These are phyloP conservation scores for Scytalidium lignicola DNA, from an alignment of 2,329 filamentous ascomycete species.

Conservation along the genomic window DNA sequence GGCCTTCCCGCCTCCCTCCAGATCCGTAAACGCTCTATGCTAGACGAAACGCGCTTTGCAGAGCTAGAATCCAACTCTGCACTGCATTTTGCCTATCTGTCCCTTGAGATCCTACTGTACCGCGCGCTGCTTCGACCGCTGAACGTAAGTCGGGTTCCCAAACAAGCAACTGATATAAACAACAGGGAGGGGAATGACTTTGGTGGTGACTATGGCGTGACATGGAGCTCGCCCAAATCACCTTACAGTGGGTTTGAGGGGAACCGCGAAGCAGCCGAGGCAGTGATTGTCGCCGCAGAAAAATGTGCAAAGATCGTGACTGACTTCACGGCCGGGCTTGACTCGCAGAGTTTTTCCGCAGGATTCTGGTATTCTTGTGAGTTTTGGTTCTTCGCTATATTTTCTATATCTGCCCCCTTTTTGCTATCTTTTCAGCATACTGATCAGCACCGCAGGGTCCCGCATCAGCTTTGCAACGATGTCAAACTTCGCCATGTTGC, in stretches of 20 bases:
- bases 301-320: conserved; percentile 27
- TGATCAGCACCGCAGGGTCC: conserved; percentile 20
- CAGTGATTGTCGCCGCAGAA: conserved; percentile 26
- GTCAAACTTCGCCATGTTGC: conserved; percentile 28
- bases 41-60: conserved; percentile 4
- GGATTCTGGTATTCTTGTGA: conserved; percentile 30
- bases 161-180: no score
- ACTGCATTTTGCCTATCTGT: conserved; percentile 31
- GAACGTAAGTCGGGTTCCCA: conserved; percentile 3
- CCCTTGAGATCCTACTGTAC: conserved; percentile 30
- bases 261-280: conserved; percentile 19
- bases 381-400: conserved; percentile 3
- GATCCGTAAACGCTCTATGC: conserved; percentile 22
- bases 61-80: conserved; percentile 12
- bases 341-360: conserved; percentile 6
- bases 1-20: conserved; percentile 26
- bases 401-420: neutral
- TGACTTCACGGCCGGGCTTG: conserved; percentile 22
- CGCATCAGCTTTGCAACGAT: conserved; percentile 30
- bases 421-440: neutral
- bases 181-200: no score
- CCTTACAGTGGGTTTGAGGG: conserved; percentile 11
- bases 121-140: conserved; percentile 29
- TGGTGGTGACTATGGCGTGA: no score
- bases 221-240: no score